These are phyloP conservation scores for Saturnispora sanitii DNA, from an alignment of 805 yeast species.

Conservation along the genomic window DNA sequence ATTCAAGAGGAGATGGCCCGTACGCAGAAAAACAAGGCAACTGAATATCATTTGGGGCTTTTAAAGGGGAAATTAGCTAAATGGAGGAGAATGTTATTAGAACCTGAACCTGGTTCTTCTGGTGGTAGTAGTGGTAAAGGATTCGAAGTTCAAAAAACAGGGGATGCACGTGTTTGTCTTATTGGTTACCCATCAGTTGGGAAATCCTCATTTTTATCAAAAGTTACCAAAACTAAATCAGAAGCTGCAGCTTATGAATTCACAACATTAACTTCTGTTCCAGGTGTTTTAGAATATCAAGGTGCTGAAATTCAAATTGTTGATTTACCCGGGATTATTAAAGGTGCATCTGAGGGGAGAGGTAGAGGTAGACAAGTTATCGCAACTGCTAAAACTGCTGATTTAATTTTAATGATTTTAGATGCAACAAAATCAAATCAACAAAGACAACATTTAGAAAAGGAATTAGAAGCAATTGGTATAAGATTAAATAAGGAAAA, in stretches of 20 bases:
- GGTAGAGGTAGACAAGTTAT: conserved; percentile 97
- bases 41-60: conserved; percentile 92
- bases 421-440: conserved; percentile 93
- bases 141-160: conserved; percentile 89
- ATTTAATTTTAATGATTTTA: conserved; percentile 81
- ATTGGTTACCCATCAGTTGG: conserved; percentile 99
- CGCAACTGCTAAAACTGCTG: conserved; percentile 92
- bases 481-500: conserved; percentile 72
- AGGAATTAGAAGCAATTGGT: conserved; percentile 89
- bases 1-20: conserved; percentile 90
- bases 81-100: conserved; percentile 81
- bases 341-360: conserved; percentile 94
- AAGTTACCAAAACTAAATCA: conserved; percentile 86
- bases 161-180: conserved; percentile 90
- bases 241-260: conserved; percentile 94
- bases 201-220: conserved; percentile 80
- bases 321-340: conserved; percentile 95
- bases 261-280: conserved; percentile 93
- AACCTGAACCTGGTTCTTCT: conserved; percentile 68
- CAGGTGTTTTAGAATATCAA: conserved; percentile 88
- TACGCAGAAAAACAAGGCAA: conserved; percentile 95
- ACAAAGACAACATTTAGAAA: conserved; percentile 78
- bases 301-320: conserved; percentile 96
- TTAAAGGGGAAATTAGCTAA: conserved; percentile 91
- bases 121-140: conserved; percentile 64